Evolutionary conservation across 2,329 filamentous ascomycete genomes (phyloP).

Genomic region (Dryadomyces quercus-mongolicae): DNA sequence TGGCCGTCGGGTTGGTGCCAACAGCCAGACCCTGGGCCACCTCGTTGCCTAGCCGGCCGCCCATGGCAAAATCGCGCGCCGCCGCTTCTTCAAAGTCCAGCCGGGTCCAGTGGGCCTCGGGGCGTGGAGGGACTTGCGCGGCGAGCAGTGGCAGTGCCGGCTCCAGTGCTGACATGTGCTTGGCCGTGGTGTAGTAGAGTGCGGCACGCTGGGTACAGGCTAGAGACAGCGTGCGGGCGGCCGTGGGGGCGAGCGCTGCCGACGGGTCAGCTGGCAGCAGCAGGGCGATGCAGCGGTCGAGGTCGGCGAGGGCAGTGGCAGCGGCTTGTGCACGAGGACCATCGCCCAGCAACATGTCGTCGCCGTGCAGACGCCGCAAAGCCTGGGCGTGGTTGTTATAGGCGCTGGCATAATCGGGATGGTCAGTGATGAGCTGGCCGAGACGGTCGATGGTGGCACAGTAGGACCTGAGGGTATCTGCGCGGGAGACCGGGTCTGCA

Average conservation of each 20-base stretch:
- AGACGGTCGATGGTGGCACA: constrained; percentile 35
- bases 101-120: constrained; percentile 36
- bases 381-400: constrained; percentile 66
- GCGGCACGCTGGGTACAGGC: constrained; percentile 62
- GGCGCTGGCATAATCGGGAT: constrained; percentile 58
- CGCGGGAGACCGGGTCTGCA: constrained; percentile 25
- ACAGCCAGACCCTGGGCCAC: constrained; percentile 53
- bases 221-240: constrained; percentile 53
- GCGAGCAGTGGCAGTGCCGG: background rate
- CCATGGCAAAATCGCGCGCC: constrained; percentile 49
- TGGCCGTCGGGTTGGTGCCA: constrained; percentile 54
- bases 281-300: constrained; percentile 45
- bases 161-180: constrained; percentile 15
- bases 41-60: constrained; percentile 53
- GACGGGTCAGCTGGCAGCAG: constrained; percentile 37
- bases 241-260: constrained; percentile 47
- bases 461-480: constrained; percentile 32
- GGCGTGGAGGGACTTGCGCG: background rate
- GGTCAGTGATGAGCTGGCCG: constrained; percentile 39
- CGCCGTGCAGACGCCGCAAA: constrained; percentile 48
- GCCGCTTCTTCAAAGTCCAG: constrained; percentile 50
- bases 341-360: constrained; percentile 36
- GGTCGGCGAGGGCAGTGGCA: constrained; percentile 34
- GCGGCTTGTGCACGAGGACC: constrained; percentile 3
- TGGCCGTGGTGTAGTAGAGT: constrained; percentile 48